These are phyloP conservation scores for Aspergillus steynii DNA, from an alignment of 495 filamentous ascomycete species.

Conservation along the genomic window DNA sequence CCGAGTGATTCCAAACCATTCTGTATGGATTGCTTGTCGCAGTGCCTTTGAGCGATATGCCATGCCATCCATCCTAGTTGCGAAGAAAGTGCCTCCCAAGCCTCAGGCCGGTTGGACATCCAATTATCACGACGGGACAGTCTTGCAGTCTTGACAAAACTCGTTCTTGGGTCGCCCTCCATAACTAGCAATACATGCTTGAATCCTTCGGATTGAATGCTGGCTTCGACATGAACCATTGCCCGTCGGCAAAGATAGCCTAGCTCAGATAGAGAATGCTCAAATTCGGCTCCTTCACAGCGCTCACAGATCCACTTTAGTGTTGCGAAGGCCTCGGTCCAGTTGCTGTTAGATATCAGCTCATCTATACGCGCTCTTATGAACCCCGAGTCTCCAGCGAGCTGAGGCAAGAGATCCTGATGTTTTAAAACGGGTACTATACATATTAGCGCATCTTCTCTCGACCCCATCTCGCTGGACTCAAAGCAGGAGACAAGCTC, in stretches of 20 bases:
- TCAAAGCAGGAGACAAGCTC: conserved; percentile 31
- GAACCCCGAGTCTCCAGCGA: conserved; percentile 24
- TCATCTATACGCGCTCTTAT: conserved; percentile 18
- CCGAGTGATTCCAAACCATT: conserved; percentile 8
- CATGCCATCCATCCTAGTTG: conserved; percentile 36
- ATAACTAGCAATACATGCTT: conserved; percentile 9
- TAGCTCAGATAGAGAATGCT: conserved; percentile 28
- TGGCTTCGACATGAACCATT: conserved; percentile 15
- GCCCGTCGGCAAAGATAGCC: conserved; percentile 33
- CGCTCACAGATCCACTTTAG: conserved; percentile 33
- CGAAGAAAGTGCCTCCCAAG: conserved; percentile 22
- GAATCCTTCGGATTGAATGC: conserved; percentile 19
- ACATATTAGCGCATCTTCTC: conserved; percentile 40
- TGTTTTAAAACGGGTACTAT: conserved; percentile 32
- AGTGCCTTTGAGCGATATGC: conserved; percentile 20
- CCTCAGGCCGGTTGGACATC: conserved; percentile 9
- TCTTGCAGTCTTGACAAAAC: conserved; percentile 5
- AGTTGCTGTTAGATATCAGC: conserved; percentile 16
- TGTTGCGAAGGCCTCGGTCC: conserved; percentile 26
- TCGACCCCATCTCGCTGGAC: conserved; percentile 22
- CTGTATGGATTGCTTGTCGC: conserved; percentile 11
- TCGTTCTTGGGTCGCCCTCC: conserved; percentile 15
- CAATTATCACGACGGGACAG: conserved; percentile 10
- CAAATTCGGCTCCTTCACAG: conserved; percentile 26
- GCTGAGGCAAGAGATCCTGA: conserved; percentile 23